These are phyloP conservation scores for Orbilia ellipsospora DNA, from an alignment of 2,329 filamentous ascomycete species.

Conservation along the genomic window DNA sequence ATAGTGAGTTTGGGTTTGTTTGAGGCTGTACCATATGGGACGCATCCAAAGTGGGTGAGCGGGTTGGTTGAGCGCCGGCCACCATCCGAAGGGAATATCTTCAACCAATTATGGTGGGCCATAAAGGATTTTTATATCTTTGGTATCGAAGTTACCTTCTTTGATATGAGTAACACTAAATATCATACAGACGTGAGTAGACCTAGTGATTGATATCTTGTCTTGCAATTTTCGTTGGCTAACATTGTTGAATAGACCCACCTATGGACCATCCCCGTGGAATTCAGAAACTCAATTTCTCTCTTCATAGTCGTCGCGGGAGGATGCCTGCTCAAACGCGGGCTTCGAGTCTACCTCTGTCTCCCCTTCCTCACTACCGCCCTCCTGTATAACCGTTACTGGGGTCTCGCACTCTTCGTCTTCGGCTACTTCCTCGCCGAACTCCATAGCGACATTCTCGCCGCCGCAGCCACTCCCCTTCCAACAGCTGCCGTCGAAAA, in stretches of 20 bases:
- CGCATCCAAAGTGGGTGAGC: conserved; percentile 20
- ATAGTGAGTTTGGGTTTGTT: conserved; percentile 29
- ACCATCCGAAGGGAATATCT: conserved; percentile 11
- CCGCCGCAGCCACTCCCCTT: conserved; percentile 21
- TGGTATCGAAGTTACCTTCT: conserved; percentile 17
- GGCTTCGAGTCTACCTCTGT: conserved; percentile 19
- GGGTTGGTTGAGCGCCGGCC: conserved; percentile 16
- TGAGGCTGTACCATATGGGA: conserved; percentile 12
- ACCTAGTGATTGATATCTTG: background rate
- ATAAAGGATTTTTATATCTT: conserved; percentile 27
- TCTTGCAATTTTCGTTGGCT: conserved; percentile 8
- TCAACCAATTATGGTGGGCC: conserved; percentile 12
- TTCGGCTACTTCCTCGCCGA: conserved; percentile 44
- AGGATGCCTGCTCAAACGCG: conserved; percentile 21
- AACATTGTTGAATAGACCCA: conserved; percentile 61
- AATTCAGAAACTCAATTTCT: conserved; percentile 28
- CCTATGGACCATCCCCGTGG: conserved; percentile 41
- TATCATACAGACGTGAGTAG: conserved; percentile 19
- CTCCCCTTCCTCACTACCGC: conserved; percentile 2
- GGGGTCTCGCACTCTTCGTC: conserved; percentile 29
- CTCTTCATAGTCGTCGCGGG: conserved; percentile 35
- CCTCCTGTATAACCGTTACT: conserved; percentile 17
- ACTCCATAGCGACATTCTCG: conserved; percentile 39
- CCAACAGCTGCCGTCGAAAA: conserved; percentile 14
- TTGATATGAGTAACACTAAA: conserved; percentile 12